Base-by-base conservation (phyloP, 495 filamentous ascomycete species). In the Hypomontagnella monticulosa region DNA sequence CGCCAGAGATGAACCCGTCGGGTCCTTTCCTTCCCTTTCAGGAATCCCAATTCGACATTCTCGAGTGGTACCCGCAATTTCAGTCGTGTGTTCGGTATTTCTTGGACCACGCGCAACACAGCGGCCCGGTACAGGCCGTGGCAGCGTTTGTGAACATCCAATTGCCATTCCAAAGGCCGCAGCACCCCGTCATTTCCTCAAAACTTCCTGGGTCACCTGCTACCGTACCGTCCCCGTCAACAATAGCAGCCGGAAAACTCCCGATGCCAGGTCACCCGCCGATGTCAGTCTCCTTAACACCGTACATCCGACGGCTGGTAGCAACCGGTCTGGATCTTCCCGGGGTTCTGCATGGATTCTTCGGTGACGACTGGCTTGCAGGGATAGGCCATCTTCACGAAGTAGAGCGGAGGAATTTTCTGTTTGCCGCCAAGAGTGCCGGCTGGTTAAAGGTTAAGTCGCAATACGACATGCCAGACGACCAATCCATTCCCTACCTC, bases 11-110 rank as follows among this genome's bases (percentile, higher is more conserved):
- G 30, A 55, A 63, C n/a, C 53, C 65, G 8, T 46, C 63, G 10
- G 60, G 57, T 3, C 57, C 63, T 18, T 73, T 73, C 14, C 50
- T 70, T 8, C 73, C 77, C 23, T 79, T 80, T 38, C 61, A 75
- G 48, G 76, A 79, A 44, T 67, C 70, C 20, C 71, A 77, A 41
- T 92, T 93, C 74, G 94, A 97, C 75, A 89, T 97, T 58, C 87
- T 97, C 73, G 90, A 92, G 58, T 99, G 95, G 95, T 91, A 96
- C 71, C 92, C 93, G 12, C 87, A 89, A 48, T 97, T 97, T 76
- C 91, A 94, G 74, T 92, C 87, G 66, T 99, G 95, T 76, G 91
- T 94, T 61, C 86, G 87, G 37, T 97, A 96, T 81, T 99, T 99
- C 78, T 80, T 97, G 67, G 92, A 97, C 71, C 87, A 93, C 74